A percentile compares a stretch with the other conserved stretches of the same genome.
Evolutionary conservation across 345 rosid genomes (phyloP).

Genomic region (Lumnitzera littorea): DNA sequence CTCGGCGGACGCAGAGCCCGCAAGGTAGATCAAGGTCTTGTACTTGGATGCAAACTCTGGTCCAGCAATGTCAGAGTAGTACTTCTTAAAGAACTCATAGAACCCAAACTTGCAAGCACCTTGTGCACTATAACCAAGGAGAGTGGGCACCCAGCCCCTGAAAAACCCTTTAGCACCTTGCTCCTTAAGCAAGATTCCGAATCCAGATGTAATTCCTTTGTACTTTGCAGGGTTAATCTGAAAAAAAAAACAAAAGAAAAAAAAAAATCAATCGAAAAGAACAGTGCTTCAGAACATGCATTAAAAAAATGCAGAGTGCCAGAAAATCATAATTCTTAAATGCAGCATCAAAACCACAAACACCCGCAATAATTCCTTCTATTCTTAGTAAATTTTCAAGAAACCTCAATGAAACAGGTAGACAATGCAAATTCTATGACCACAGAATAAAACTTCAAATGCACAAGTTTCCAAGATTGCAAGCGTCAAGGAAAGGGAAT

Average conservation of each 20-base stretch:
- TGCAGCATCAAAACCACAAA: not conserved
- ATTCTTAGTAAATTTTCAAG: too few relatives aligned
- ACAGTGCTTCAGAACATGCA: slow-evolving; percentile 4
- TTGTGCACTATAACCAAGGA: slow-evolving; percentile 96
- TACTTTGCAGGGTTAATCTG: slow-evolving; percentile 95
- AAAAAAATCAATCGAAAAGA: not conserved
- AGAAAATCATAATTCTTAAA: not conserved
- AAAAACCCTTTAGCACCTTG: slow-evolving; percentile 90
- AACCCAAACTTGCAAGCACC: slow-evolving; percentile 99
- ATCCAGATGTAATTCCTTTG: slow-evolving; percentile 91
- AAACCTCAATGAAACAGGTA: too few relatives aligned
- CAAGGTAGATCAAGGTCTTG: slow-evolving; percentile 95
- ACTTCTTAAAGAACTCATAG: slow-evolving; percentile 94
- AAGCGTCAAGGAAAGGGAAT: too few relatives aligned
- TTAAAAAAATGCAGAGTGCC: not conserved
- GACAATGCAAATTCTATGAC: too few relatives aligned
- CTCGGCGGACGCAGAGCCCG: slow-evolving; percentile 99
- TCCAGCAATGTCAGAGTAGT: slow-evolving; percentile 88
- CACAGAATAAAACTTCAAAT: too few relatives aligned
- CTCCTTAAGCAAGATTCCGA: slow-evolving; percentile 80
- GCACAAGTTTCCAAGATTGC: too few relatives aligned
- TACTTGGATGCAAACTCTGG: slow-evolving; percentile 78
- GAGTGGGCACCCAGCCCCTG: slow-evolving; percentile 98
- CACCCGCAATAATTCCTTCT: too few relatives aligned
- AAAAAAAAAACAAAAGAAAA: not conserved